Conservation (phyloP, 1,284 basidiomycete species). For the Wallemia hederae region DNA sequence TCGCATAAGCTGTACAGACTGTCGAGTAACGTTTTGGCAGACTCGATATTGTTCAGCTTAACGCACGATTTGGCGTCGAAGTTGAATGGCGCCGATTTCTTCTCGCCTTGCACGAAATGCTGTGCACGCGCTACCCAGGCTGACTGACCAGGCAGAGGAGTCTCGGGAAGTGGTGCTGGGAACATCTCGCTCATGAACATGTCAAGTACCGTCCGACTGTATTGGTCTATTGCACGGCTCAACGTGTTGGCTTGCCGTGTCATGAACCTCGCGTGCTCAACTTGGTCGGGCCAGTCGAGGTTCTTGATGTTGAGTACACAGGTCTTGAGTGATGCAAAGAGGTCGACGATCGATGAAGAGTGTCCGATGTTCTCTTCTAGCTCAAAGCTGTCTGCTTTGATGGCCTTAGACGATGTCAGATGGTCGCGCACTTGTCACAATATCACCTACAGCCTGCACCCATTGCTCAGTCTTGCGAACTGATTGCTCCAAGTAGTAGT, state of each 20-base stretch:
- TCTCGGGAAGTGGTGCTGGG: constrained; percentile 33
- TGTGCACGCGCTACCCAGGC: constrained; percentile 88
- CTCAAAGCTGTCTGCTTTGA: constrained; percentile 69
- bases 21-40: constrained; percentile 64
- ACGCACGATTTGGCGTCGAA: constrained; percentile 71
- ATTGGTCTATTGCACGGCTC: constrained; percentile 70
- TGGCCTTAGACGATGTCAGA: constrained; percentile 25
- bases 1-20: constrained; percentile 76
- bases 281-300: constrained; percentile 69
- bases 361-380: constrained; percentile 56
- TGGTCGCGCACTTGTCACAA: neutral
- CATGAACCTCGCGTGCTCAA: constrained; percentile 66
- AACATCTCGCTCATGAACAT: constrained; percentile 86
- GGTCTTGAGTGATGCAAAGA: constrained; percentile 77
- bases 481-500: constrained; percentile 66
- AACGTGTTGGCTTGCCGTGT: constrained; percentile 70
- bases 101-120: constrained; percentile 41
- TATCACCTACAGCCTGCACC: constrained; percentile 48
- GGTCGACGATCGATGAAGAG: constrained; percentile 81
- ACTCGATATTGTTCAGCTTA: constrained; percentile 91
- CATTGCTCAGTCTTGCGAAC: constrained; percentile 74
- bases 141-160: constrained; percentile 47
- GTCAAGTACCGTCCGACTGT: constrained; percentile 59
- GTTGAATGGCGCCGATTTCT: constrained; percentile 74
- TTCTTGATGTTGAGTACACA: constrained; percentile 66